Percentiles rank a stretch among this genome's conserved stretches.
Conservation (phyloP, 352 stramenopile species). For the Globisporangium barbulae region DNA sequence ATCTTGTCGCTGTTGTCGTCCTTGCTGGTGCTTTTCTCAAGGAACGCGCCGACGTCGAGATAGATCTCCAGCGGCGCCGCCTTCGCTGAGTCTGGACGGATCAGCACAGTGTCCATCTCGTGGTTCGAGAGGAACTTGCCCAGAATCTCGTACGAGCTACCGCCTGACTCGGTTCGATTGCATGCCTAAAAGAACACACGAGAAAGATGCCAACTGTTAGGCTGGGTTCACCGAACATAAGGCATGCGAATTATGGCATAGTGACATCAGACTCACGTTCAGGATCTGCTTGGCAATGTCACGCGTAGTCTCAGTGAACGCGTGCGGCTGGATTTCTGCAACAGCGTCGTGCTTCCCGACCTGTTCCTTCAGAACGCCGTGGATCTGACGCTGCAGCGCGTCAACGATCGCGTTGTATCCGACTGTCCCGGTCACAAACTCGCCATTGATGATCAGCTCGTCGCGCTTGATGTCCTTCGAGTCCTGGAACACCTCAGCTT, state of each 20-base stretch:
- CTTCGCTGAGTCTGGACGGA: conserved; percentile 60
- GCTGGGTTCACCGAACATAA: background rate
- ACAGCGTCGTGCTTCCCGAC: conserved; percentile 25
- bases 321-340: conserved; percentile 12
- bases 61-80: conserved; percentile 51
- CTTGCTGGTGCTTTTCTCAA: conserved; percentile 15
- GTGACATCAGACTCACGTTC: conserved; percentile 19
- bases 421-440: conserved; percentile 35
- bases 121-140: conserved; percentile 53
- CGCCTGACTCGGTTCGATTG: conserved; percentile 79
- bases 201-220: background rate
- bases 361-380: conserved; percentile 27
- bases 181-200: conserved; percentile 33
- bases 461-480: conserved; percentile 81
- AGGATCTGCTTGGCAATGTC: conserved; percentile 37
- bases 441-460: conserved; percentile 63
- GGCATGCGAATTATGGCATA: background rate
- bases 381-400: conserved; percentile 39
- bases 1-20: background rate
- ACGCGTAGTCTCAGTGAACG: background rate
- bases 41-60: conserved; percentile 59
- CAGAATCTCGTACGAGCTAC: conserved; percentile 66
- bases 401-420: conserved; percentile 65
- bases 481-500: conserved; percentile 69
- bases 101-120: conserved; percentile 50